These are phyloP conservation scores for Mallotus nudiflorus DNA, from an alignment of 345 rosid species.

Conservation along the genomic window DNA sequence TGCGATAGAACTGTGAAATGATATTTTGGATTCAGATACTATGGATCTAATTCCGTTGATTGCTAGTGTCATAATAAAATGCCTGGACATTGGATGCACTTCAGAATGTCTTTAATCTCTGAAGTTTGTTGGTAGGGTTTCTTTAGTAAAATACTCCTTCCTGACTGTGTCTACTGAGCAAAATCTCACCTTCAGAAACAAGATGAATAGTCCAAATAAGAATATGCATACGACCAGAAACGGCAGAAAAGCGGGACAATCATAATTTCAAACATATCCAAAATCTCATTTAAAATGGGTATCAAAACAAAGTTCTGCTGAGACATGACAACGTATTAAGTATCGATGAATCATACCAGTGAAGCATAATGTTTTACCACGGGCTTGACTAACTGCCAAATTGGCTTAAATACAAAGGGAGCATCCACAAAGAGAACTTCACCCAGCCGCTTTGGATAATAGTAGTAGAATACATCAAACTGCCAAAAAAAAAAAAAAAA, in stretches of 20 bases:
- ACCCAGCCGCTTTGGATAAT: conserved; percentile 83
- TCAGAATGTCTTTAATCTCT: conserved; percentile 35
- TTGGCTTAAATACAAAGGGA: conserved; percentile 77
- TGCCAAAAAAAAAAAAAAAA: conserved; percentile 32
- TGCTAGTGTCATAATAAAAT: too few species aligned
- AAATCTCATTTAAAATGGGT: background rate
- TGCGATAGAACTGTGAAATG: background rate
- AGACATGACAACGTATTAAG: background rate
- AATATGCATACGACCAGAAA: background rate
- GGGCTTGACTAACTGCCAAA: conserved; percentile 85
- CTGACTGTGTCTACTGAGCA: conserved; percentile 64
- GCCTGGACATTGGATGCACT: too few species aligned
- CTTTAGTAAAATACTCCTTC: conserved; percentile 78
- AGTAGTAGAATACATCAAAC: conserved; percentile 87
- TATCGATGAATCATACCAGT: conserved; percentile 49
- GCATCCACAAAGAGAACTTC: conserved; percentile 92
- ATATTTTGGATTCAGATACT: too few species aligned
- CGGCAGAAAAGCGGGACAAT: background rate
- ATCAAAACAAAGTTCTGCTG: background rate
- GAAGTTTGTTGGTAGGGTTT: conserved; percentile 59
- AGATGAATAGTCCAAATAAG: conserved; percentile 6
- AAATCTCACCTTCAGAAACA: conserved; percentile 65
- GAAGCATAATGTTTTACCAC: conserved; percentile 71
- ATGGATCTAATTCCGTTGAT: too few species aligned
- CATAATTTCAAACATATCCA: background rate